These are phyloP conservation scores for Lactifluus echinatus DNA, from an alignment of 768 basidiomycete genomes.

Conservation along the genomic window DNA sequence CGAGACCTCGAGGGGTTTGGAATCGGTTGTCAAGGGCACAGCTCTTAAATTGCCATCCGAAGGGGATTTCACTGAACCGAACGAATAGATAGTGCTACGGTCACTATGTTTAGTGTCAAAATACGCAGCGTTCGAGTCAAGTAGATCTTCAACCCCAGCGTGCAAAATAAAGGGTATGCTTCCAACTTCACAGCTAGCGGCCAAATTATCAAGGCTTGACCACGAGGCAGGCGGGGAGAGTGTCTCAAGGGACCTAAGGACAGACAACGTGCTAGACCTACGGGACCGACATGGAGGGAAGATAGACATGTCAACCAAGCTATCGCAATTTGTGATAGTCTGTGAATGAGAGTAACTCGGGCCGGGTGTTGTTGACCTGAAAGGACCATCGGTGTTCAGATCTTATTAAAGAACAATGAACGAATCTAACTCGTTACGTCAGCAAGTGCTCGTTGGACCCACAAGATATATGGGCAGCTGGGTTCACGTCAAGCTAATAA, in stretches of 20 bases:
- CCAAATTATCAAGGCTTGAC: conserved; percentile 10
- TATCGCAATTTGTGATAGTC: background rate
- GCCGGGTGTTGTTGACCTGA: background rate
- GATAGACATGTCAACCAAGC: conserved; percentile 5
- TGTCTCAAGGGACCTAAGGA: conserved; percentile 12
- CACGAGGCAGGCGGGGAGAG: conserved; percentile 18
- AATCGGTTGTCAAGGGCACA: background rate
- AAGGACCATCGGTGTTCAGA: conserved; percentile 16
- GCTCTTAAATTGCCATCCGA: background rate
- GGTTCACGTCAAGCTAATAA: background rate
- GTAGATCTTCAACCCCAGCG: background rate
- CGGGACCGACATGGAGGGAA: background rate
- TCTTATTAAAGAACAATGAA: conserved; percentile 19
- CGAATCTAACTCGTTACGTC: background rate
- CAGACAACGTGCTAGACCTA: conserved; percentile 13
- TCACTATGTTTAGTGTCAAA: background rate
- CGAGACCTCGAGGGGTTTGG: background rate
- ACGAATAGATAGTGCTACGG: background rate
- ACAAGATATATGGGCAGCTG: conserved; percentile 6
- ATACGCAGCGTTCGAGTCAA: background rate
- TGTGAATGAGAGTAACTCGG: background rate
- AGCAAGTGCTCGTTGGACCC: background rate
- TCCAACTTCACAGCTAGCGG: conserved; percentile 9
- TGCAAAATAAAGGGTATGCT: conserved; percentile 19
- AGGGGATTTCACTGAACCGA: background rate